Evolutionary conservation across 768 basidiomycete species (phyloP), one percentile per base, ranked within the genome.

Genomic region (Suillus weaverae): DNA sequence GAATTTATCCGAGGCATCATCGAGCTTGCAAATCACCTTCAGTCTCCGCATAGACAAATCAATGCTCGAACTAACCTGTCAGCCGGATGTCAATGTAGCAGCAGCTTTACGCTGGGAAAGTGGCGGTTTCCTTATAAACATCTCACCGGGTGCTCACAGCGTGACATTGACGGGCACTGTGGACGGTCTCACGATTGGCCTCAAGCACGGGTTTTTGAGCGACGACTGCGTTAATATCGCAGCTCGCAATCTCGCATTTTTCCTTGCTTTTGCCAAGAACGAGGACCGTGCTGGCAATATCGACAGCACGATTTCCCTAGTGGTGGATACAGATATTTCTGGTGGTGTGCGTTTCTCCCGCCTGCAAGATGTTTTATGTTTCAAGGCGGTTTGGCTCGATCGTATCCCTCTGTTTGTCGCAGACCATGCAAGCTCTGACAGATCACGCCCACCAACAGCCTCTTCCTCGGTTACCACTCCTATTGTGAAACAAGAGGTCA

Each of bases 301-400:
- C 3, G 76, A 82, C 59, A 87, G 81, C 66, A 86, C 83, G 3
- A 75, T 97, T 6, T 94, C 94, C 0, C 75, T 93, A 46, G 83
- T 91, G 8, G 72, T 95, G n/a, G 93, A 94, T 72, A 95, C 95
- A 0, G 90, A 94, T 72, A 85, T 98, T 62, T 81, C 88, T 4
- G 92, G 91, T 0, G 88, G 83, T 7, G 84, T 96, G 46, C 86
- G 89, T 26, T 90, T 98, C 71, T 92, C 92, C 5, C 87, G 95
- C 14, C 77, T 97, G 35, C 95, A 96, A 76, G 95, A 97, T 72
- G 88, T 96, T 61, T 82, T 98, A 22, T 95, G 93, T 75, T 94
- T 97, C 84, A 96, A 96, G 75, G 94, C 95, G 6, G 93, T 97
- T 14, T 97, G 95, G 94, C 74, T 97, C 54, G 94, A 96, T 71